A percentile compares a stretch with the other conserved stretches of the same genome.
phyloP scores from a whole-genome alignment of 352 stramenopile genomes.

The Phytophthora nicotianae region DNA sequence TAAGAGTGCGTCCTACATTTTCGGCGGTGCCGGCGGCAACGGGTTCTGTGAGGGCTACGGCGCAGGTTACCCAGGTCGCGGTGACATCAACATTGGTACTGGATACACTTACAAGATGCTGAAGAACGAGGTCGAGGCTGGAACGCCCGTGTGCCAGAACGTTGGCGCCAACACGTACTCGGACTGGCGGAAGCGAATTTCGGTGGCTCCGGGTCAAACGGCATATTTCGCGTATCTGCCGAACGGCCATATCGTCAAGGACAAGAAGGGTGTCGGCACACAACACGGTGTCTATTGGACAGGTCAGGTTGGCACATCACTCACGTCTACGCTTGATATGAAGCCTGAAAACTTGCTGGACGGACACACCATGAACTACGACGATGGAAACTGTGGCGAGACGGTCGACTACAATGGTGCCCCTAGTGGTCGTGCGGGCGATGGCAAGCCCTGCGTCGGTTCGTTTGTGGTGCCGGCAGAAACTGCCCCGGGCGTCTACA shows the following conservation, averaged over 20 bases:
- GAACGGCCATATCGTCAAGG: constrained; percentile 70
- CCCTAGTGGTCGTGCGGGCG: constrained; percentile 52
- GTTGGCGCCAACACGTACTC: constrained; percentile 61
- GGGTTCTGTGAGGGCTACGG: constrained; percentile 76
- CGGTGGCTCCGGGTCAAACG: constrained; percentile 36
- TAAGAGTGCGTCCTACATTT: constrained; percentile 71
- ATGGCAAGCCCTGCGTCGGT: constrained; percentile 66
- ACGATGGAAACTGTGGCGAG: constrained; percentile 70
- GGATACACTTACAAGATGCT: constrained; percentile 76
- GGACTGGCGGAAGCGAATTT: constrained; percentile 62
- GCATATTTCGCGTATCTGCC: constrained; percentile 64
- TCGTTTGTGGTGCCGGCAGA: constrained; percentile 53
- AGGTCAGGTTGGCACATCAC: constrained; percentile 37
- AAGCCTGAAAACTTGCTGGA: constrained; percentile 51
- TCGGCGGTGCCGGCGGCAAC: constrained; percentile 59
- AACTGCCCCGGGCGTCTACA: constrained; percentile 55
- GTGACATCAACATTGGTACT: constrained; percentile 53
- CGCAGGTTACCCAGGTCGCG: constrained; percentile 62
- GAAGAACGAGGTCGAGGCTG: constrained; percentile 62
- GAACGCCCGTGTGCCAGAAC: constrained; percentile 49
- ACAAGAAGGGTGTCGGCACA: constrained; percentile 68
- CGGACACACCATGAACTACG: constrained; percentile 51
- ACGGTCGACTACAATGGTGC: constrained; percentile 49
- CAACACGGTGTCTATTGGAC: constrained; percentile 76
- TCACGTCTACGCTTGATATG: constrained; percentile 60